Evolutionary conservation across 2,329 filamentous ascomycete species (phyloP).

Genomic region (Xylaria sp.): DNA sequence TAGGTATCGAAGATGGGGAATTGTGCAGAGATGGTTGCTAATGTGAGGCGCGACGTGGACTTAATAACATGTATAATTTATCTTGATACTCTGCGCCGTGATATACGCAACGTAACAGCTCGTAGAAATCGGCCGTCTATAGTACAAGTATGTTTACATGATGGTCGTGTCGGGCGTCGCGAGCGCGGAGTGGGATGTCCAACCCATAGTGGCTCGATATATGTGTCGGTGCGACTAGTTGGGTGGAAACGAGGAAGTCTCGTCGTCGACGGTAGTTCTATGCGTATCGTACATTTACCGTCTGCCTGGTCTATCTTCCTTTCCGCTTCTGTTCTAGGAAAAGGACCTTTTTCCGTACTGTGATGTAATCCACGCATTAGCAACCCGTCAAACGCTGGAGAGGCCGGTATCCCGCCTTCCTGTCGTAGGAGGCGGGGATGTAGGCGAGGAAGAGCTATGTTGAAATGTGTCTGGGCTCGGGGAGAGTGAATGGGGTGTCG

Average conservation of each 20-base stretch:
- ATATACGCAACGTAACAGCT: constrained; percentile 13
- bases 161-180: background rate
- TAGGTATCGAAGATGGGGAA: constrained; percentile 9
- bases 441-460: background rate
- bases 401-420: too few relatives aligned
- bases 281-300: constrained; percentile 33
- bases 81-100: constrained; percentile 20
- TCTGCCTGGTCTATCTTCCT: constrained; percentile 60
- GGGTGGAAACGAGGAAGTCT: constrained; percentile 13
- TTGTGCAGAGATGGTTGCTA: constrained; percentile 20
- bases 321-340: constrained; percentile 94
- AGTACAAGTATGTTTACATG: constrained; percentile 38
- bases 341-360: constrained; percentile 93
- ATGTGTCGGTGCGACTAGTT: constrained; percentile 10
- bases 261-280: constrained; percentile 21
- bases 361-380: constrained; percentile 23
- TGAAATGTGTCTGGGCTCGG: background rate
- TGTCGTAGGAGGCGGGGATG: background rate
- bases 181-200: background rate
- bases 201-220: constrained; percentile 7
- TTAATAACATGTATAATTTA: constrained; percentile 14
- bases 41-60: constrained; percentile 15
- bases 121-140: constrained; percentile 27
- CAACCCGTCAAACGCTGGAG: background rate
- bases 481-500: background rate